A percentile compares a stretch with the other conserved stretches of the same genome.
These are phyloP conservation scores for Colletotrichum lupini DNA, from an alignment of 2,329 filamentous ascomycete genomes.

Conservation along the genomic window DNA sequence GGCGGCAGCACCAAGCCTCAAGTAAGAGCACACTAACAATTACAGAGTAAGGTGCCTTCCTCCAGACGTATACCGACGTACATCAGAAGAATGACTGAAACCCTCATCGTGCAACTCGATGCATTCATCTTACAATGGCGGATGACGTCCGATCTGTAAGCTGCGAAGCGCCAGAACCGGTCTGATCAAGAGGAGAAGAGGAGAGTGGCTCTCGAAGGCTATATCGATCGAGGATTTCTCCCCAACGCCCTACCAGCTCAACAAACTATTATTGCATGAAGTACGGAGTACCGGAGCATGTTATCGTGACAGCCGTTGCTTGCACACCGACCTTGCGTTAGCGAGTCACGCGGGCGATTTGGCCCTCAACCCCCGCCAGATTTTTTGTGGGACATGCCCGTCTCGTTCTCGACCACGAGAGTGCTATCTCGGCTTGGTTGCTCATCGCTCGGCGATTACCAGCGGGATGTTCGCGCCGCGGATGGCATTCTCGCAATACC, in stretches of 20 bases:
- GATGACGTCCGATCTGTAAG: no score
- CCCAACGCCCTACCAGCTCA: not conserved
- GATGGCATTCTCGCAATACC: not conserved
- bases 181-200: not conserved
- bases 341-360: not conserved
- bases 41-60: not conserved
- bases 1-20: no score
- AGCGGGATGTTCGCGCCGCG: not conserved
- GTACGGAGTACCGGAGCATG: not conserved
- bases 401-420: not conserved
- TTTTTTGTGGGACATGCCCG: no score
- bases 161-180: no score
- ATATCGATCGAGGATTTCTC: not conserved
- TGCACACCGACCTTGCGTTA: not conserved
- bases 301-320: not conserved
- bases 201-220: not conserved
- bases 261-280: not conserved
- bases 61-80: no score
- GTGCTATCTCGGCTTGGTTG: not conserved
- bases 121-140: not conserved
- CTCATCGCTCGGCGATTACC: not conserved
- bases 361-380: no score
- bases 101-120: not conserved
- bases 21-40: not conserved
- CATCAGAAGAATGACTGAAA: not conserved